Evolutionary conservation across 345 rosid genomes (phyloP), one percentile per base, ranked within the genome.

Genomic region (Sisymbrium irio): DNA sequence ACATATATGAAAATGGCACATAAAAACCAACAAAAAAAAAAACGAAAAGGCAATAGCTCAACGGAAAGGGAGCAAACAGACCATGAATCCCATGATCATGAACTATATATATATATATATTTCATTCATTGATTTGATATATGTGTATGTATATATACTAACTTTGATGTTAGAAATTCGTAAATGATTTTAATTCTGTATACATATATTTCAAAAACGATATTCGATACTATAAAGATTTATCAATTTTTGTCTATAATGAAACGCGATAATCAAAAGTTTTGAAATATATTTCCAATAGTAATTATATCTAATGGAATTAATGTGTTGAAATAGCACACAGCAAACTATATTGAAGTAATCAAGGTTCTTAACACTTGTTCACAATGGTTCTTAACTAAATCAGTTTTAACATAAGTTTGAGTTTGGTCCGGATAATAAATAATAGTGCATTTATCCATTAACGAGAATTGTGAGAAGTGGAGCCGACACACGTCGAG

Each of bases 401-500:
- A 36, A 36, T 36, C 40, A 36, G 40, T 33, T 33, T 33, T 7
- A 33, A 33, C 9, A 47, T 50, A 10, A 11, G 55, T 50, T 50
- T 50, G 54, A 19, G 13, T 18, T 47, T 19, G 14, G 54, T 9
- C 27, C 30, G 30, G 30, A 22, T 20, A 50, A 20, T 9, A 10
- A 50, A 50, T 20, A 41, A 41, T 4, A 22, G 56, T 12, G 8
- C 33, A 30, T 22, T 20, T 30, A 73, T 66, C 60, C 36, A 62
- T 3, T 25, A 74, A 59, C 47, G 55, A 66, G 60, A 56, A 28
- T 57, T 74, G 45, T 12, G 60, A 65, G 68, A 58, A 67, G 61
- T 60, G 69, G 79, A 67, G 78, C 62, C 79, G 79, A 75, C 74
- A 68, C 79, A 75, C 69, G 79, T 68, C 73, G 67, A 59, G 37